These are phyloP conservation scores for Pythium brachiatum DNA, from an alignment of 352 stramenopile genomes.

Conservation along the genomic window DNA sequence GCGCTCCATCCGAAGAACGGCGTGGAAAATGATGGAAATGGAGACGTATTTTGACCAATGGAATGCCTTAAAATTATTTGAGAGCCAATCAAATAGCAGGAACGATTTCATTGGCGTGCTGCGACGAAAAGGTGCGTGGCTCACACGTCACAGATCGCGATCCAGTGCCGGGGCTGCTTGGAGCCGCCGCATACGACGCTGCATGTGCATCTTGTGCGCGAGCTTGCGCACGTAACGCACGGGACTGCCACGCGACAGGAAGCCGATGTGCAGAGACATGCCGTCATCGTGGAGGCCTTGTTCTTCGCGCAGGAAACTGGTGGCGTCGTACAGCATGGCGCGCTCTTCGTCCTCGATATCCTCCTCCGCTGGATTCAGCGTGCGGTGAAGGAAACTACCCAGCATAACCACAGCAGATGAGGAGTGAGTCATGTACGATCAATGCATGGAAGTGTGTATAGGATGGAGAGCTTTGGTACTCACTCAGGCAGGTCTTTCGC, in stretches of 20 bases:
- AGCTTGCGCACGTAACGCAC: constrained; percentile 45
- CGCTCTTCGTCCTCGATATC: constrained; percentile 46
- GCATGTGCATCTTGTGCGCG: constrained; percentile 48
- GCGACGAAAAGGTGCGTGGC: neutral
- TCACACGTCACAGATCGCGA: constrained; percentile 27
- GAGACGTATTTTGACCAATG: constrained; percentile 4
- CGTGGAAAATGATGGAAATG: neutral
- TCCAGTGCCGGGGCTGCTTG: constrained; percentile 1
- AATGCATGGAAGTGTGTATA: too few relatives aligned
- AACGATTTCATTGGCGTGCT: neutral
- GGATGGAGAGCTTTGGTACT: constrained; percentile 16
- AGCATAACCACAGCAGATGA: too few relatives aligned
- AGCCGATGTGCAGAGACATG: constrained; percentile 48
- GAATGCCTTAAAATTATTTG: neutral
- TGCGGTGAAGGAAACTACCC: constrained; percentile 46
- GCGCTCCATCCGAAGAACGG: constrained; percentile 7
- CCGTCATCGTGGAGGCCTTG: constrained; percentile 46
- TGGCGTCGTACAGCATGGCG: constrained; percentile 32
- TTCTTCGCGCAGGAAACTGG: constrained; percentile 32
- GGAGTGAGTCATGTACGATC: too few relatives aligned
- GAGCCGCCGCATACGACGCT: constrained; percentile 20
- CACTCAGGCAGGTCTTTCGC: constrained; percentile 52
- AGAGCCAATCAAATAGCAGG: constrained; percentile 3
- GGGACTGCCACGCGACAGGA: constrained; percentile 52
- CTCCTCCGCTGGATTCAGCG: constrained; percentile 56